These are phyloP conservation scores for Arctium minus DNA, from an alignment of 129 eudicot genomes.

Conservation along the genomic window DNA sequence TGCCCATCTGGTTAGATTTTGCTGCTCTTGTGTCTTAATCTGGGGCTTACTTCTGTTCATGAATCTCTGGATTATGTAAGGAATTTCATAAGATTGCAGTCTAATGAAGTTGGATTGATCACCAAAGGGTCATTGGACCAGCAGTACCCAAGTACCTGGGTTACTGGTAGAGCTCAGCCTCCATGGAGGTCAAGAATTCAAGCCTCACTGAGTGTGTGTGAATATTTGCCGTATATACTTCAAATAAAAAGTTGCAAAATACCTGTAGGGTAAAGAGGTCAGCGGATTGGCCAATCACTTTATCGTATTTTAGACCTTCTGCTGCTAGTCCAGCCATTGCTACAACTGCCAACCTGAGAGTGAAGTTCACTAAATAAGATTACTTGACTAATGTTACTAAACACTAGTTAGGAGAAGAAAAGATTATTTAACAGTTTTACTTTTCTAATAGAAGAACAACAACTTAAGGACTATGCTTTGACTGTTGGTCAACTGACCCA, in stretches of 20 bases:
- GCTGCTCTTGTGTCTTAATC: conserved; percentile 78
- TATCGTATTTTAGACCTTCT: conserved; percentile 90
- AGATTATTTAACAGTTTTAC: too few species aligned
- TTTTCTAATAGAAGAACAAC: too few species aligned
- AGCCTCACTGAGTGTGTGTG: background rate
- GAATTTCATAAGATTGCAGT: background rate
- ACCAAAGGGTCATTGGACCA: background rate
- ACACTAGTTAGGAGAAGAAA: too few species aligned
- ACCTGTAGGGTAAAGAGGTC: conserved; percentile 97
- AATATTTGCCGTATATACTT: too few species aligned
- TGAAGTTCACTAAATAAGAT: background rate
- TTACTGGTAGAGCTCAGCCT: background rate
- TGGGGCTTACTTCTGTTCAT: conserved; percentile 88
- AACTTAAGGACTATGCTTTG: too few species aligned
- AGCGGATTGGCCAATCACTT: conserved; percentile 95
- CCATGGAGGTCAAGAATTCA: background rate
- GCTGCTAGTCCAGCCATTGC: conserved; percentile 99
- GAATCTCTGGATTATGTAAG: conserved; percentile 62
- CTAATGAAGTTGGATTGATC: conserved; percentile 1
- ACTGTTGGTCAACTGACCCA: too few species aligned
- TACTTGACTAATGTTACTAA: background rate
- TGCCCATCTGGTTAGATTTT: conserved; percentile 98
- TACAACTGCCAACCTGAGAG: conserved; percentile 88
- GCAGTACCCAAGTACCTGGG: too few species aligned
- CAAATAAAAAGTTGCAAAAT: background rate